Percentiles rank a stretch among this genome's conserved stretches.
phyloP scores from a whole-genome alignment of 805 yeast species.

The Sugiyamaella mastotermitis region DNA sequence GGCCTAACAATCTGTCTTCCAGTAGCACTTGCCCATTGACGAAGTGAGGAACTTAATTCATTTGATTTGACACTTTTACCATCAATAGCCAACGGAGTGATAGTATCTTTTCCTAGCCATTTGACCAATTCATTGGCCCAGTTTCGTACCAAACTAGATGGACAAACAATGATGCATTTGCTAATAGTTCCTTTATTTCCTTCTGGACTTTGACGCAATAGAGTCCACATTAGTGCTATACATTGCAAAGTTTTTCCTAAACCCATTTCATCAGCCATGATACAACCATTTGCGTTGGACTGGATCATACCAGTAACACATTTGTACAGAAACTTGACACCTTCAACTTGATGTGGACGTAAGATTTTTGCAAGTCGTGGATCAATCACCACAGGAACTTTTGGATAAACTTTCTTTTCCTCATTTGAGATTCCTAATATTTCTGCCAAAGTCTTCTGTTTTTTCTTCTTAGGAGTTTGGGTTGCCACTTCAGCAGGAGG shows the following conservation, averaged over 20 bases:
- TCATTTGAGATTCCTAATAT: conserved; percentile 61
- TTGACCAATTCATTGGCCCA: conserved; percentile 96
- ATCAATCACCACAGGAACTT: conserved; percentile 94
- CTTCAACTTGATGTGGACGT: conserved; percentile 95
- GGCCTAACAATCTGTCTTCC: conserved; percentile 91
- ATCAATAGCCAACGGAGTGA: conserved; percentile 85
- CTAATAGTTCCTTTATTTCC: conserved; percentile 74
- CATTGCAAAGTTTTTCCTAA: conserved; percentile 89
- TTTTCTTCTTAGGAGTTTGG: background rate
- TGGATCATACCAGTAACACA: conserved; percentile 78
- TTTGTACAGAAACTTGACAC: conserved; percentile 82
- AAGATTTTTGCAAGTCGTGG: conserved; percentile 77
- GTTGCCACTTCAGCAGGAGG: conserved; percentile 27
- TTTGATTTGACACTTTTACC: conserved; percentile 70
- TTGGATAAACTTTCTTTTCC: conserved; percentile 53
- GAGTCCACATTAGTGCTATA: conserved; percentile 85
- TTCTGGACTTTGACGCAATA: conserved; percentile 81
- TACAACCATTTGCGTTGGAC: conserved; percentile 80
- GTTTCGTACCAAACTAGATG: conserved; percentile 85
- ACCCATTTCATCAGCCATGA: conserved; percentile 99
- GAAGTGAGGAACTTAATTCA: conserved; percentile 62
- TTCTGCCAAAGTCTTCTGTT: conserved; percentile 45
- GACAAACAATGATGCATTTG: conserved; percentile 90
- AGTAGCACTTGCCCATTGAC: conserved; percentile 79
- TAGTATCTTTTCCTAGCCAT: conserved; percentile 91